These are phyloP conservation scores for Guadua angustifolia DNA, from an alignment of 176 grass and related monocot species.

Conservation along the genomic window DNA sequence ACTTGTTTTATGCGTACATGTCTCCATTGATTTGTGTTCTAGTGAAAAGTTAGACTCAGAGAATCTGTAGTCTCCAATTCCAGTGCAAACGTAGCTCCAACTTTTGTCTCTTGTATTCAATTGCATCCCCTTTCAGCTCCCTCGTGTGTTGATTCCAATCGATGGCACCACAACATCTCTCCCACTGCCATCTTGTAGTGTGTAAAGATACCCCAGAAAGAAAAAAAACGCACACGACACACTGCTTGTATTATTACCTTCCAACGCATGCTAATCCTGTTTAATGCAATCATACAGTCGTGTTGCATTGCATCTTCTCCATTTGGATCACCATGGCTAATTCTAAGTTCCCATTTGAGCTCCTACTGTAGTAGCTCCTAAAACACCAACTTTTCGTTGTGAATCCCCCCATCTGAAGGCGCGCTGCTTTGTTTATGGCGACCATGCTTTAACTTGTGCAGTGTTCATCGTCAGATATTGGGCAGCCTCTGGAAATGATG, in stretches of 20 bases:
- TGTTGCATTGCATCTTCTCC: background rate
- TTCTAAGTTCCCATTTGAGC: background rate
- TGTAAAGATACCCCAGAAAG: background rate
- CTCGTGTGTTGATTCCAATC: constrained; percentile 48
- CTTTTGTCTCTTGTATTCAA: constrained; percentile 57
- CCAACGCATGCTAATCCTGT: constrained; percentile 50
- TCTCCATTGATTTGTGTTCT: background rate
- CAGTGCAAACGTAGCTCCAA: constrained; percentile 39
- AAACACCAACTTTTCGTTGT: background rate
- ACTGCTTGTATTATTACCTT: constrained; percentile 20
- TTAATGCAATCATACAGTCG: constrained; percentile 44
- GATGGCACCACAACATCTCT: constrained; percentile 26
- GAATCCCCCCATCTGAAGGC: background rate
- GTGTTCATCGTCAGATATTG: background rate
- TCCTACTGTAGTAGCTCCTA: background rate
- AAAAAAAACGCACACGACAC: background rate
- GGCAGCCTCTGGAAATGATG: constrained; percentile 4
- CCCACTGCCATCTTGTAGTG: background rate
- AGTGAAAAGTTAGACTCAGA: background rate
- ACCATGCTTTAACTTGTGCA: background rate
- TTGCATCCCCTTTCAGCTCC: constrained; percentile 23
- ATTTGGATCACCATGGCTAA: background rate
- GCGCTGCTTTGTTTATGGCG: background rate
- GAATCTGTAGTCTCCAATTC: constrained; percentile 39
- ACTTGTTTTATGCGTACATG: background rate